Percentiles rank a stretch among this genome's conserved stretches.
phyloP scores from a whole-genome alignment of 768 basidiomycete species.

The Panaeolus papilionaceus region DNA sequence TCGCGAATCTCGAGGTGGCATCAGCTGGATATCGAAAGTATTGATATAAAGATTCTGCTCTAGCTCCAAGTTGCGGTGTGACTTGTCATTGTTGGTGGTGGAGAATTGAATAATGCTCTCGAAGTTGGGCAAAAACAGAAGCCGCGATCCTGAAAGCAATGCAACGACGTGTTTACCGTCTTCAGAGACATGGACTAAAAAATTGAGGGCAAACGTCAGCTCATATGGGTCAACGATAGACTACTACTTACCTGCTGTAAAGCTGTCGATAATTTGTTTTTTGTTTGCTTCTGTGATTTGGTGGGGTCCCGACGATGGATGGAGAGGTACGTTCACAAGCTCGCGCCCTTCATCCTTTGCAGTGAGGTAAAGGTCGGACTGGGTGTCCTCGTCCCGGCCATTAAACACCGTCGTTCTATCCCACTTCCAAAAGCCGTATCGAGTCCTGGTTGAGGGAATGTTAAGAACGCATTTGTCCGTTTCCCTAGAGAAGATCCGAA shows the following conservation, averaged over 20 bases:
- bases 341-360: conserved; percentile 15
- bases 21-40: conserved; percentile 47
- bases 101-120: conserved; percentile 37
- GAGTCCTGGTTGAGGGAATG: conserved; percentile 41
- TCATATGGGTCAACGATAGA: neutral
- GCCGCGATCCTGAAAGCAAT: conserved; percentile 43
- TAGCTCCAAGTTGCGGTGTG: conserved; percentile 22
- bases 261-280: conserved; percentile 44
- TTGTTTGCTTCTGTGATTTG: neutral
- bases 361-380: conserved; percentile 13
- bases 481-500: conserved; percentile 62
- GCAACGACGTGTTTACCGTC: conserved; percentile 56
- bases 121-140: conserved; percentile 50
- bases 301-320: neutral
- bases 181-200: conserved; percentile 50
- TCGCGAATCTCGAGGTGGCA: conserved; percentile 37
- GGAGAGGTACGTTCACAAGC: neutral
- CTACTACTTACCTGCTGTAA: conserved; percentile 49
- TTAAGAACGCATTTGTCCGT: conserved; percentile 51
- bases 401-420: conserved; percentile 25
- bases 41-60: conserved; percentile 37
- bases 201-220: neutral
- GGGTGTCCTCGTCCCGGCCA: conserved; percentile 3
- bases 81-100: neutral
- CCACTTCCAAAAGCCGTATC: conserved; percentile 43